A percentile compares a stretch with the other conserved stretches of the same genome.
Evolutionary conservation across 1,139 yeast genomes (phyloP).

Genomic region (Lodderomyces margitis): DNA sequence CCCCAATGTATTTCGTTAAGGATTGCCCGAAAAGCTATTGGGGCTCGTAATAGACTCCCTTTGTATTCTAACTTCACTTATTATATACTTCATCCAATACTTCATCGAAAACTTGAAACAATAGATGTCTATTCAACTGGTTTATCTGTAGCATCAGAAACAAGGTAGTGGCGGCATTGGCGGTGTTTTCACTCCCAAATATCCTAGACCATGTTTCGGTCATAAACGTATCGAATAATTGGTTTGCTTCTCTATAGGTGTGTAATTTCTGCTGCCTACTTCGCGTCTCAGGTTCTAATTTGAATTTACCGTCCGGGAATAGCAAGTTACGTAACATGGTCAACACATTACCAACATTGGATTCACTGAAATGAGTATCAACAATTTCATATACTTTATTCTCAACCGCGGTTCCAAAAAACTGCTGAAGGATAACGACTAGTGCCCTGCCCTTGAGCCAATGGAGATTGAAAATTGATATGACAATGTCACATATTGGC

Average conservation of each 20-base stretch:
- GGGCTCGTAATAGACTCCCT: too few species aligned
- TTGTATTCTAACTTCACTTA: too few species aligned
- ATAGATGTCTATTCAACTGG: slow-evolving; percentile 61
- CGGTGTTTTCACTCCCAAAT: slow-evolving; percentile 68
- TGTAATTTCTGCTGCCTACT: slow-evolving; percentile 51
- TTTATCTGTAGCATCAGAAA: slow-evolving; percentile 77
- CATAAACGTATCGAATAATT: slow-evolving; percentile 56
- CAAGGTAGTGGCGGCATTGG: slow-evolving; percentile 57
- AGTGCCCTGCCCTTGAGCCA: slow-evolving; percentile 89
- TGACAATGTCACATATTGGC: slow-evolving; percentile 77
- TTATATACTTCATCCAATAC: slow-evolving; percentile 23
- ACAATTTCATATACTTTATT: slow-evolving; percentile 52
- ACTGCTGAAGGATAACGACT: slow-evolving; percentile 75
- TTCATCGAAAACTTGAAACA: slow-evolving; percentile 49
- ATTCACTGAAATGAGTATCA: slow-evolving; percentile 19
- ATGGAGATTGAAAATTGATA: slow-evolving; percentile 67
- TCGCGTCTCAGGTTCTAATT: slow-evolving; percentile 44
- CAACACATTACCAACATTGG: slow-evolving; percentile 47
- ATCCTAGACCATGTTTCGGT: slow-evolving; percentile 69
- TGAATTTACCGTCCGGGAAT: slow-evolving; percentile 66
- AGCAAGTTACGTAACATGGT: slow-evolving; percentile 23
- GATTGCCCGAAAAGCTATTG: too few species aligned
- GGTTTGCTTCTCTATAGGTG: slow-evolving; percentile 58
- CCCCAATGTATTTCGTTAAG: too few species aligned
- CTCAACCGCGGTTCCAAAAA: slow-evolving; percentile 87